Evolutionary conservation across 768 basidiomycete genomes (phyloP), one percentile per base, ranked within the genome.

Genomic region (Pseudohyphozyma bogoriensis): DNA sequence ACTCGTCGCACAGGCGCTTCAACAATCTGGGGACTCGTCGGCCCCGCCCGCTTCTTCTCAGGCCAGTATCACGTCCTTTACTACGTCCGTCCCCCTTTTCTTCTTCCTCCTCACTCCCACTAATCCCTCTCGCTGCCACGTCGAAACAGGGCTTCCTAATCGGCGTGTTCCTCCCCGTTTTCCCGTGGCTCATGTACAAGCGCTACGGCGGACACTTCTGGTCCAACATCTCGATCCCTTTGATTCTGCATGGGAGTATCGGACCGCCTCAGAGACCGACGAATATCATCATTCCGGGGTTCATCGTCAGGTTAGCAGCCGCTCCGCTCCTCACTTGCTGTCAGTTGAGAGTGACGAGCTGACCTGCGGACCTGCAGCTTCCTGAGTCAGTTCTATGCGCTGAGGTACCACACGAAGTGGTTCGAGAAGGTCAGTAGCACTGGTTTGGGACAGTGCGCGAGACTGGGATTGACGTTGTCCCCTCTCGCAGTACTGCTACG

Each of bases 61-160:
- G 72, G 69, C 24, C 63, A 70, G 51, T 73, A 73, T 56, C 33
- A 47, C 18, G 55, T 56, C 4, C 46, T 70, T 18, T 68, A 69
- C 55, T 64, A 60, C 58, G 64, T 61, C 22, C n/a, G 64, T 53
- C 2, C 0, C 20, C 3, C 10, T 11, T n/a, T 15, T 4, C 16
- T 31, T 13, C 22, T 32, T 12, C 16, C 2, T 13, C 3, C 32
- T 33, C 15, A 9, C 22, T 1, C 16, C 5, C 22, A 10, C 11
- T 22, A 31, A n/a, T 4, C 46, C 13, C 20, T 31, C 26, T 10
- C 44, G 40, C 29, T 0, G 9, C 20, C 35, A 36, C 6, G 12
- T 33, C 45, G n/a, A n/a, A n/a, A 22, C 50, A 62, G 58, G 70
- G 70, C 26, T 71, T 71, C 58, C 55, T 64, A 28, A 33, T 67